Evolutionary conservation across 1,284 basidiomycete genomes (phyloP).

Genomic region (Apiotrichum akiyoshidainum): DNA sequence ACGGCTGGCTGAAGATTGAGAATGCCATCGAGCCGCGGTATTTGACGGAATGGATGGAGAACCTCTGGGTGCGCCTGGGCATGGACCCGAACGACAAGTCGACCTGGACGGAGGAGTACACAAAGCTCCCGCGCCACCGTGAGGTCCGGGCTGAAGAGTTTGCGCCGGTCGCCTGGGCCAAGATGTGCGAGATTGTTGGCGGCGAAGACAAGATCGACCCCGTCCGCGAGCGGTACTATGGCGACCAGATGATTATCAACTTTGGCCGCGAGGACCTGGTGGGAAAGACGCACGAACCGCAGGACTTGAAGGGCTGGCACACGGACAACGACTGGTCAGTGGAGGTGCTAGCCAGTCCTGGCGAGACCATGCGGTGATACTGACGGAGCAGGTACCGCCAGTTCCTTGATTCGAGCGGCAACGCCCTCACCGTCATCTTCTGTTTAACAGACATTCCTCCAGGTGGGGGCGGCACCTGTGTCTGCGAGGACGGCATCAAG

Average conservation of each 20-base stretch:
- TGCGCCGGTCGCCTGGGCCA: constrained; percentile 32
- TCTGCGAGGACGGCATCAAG: constrained; percentile 31
- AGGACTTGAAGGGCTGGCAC: constrained; percentile 27
- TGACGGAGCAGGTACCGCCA: constrained; percentile 25
- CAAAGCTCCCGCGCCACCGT: constrained; percentile 35
- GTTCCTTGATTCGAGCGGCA: constrained; percentile 34
- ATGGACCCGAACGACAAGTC: constrained; percentile 38
- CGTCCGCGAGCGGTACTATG: constrained; percentile 31
- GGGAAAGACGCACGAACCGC: constrained; percentile 6
- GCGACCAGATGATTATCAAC: constrained; percentile 41
- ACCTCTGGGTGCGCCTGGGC: constrained; percentile 40
- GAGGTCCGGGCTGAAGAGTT: constrained; percentile 29
- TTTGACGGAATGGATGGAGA: constrained; percentile 27
- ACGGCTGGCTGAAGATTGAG: constrained; percentile 36
- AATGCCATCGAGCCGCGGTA: constrained; percentile 31
- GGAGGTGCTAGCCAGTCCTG: too few relatives aligned
- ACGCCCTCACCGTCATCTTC: constrained; percentile 34
- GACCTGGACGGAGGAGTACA: constrained; percentile 38
- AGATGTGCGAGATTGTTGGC: constrained; percentile 37
- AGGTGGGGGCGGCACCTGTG: constrained; percentile 27
- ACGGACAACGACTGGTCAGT: constrained; percentile 36
- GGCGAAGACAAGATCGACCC: constrained; percentile 35
- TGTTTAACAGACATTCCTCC: constrained; percentile 33
- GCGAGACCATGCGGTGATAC: neutral
- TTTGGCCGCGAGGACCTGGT: constrained; percentile 25